Evolutionary conservation across 495 filamentous ascomycete species (phyloP).

Genomic region (Neurospora sp.): DNA sequence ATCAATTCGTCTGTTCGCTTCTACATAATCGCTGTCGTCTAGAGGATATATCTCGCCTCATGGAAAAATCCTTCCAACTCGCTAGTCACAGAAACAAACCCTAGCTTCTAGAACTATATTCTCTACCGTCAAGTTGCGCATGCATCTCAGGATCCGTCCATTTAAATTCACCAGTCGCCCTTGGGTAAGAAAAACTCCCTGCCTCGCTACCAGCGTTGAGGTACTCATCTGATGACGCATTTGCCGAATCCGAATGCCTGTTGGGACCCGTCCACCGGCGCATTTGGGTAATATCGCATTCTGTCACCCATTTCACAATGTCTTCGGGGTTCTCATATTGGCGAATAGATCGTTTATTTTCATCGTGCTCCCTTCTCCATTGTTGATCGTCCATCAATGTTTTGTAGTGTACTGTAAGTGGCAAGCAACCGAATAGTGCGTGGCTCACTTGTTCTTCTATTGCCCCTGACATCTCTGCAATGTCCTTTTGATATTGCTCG

Average conservation of each 20-base stretch:
- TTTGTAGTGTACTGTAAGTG: background rate
- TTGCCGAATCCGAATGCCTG: background rate
- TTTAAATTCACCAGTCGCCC: background rate
- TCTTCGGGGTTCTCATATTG: background rate
- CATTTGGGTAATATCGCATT: background rate
- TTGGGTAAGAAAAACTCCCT: too few species aligned
- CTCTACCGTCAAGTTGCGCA: background rate
- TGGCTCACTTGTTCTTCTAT: background rate
- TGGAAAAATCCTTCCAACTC: background rate
- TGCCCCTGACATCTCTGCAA: background rate
- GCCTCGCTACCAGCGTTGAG: background rate
- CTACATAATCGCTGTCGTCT: background rate
- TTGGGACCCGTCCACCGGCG: background rate
- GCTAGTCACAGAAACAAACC: background rate
- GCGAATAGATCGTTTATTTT: background rate
- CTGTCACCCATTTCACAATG: background rate
- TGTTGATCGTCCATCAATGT: background rate
- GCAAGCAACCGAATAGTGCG: background rate
- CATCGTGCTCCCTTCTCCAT: background rate
- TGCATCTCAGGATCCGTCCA: background rate
- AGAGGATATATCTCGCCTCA: background rate
- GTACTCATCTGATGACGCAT: background rate
- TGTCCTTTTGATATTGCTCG: background rate
- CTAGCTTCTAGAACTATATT: background rate
- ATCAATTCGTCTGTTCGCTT: background rate